A percentile compares a stretch with the other conserved stretches of the same genome.
These are phyloP conservation scores for Choanephora cucurbitarum DNA, from an alignment of 371 early-diverging fungal species.

Conservation along the genomic window DNA sequence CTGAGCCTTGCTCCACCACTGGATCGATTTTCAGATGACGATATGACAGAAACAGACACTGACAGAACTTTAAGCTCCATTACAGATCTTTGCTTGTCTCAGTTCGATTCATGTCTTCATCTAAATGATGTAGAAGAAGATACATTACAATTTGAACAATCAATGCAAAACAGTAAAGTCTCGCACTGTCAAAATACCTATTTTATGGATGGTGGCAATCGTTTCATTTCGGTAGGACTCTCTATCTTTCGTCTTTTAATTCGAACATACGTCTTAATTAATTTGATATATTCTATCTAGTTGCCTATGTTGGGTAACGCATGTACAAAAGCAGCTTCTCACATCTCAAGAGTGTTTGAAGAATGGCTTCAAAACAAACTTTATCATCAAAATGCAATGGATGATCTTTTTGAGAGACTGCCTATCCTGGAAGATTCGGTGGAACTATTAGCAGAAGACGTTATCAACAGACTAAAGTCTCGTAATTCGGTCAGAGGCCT, in stretches of 20 bases:
- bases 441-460: conserved; percentile 35
- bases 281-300: conserved; percentile 7
- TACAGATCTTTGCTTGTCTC: conserved; percentile 3
- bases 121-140: neutral
- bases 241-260: neutral
- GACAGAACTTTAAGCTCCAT: conserved; percentile 22
- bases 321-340: conserved; percentile 34
- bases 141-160: conserved; percentile 9
- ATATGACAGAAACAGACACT: conserved; percentile 26
- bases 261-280: too few species aligned
- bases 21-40: conserved; percentile 26
- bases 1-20: conserved; percentile 1
- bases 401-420: conserved; percentile 17
- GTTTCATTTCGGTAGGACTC: conserved; percentile 40
- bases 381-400: conserved; percentile 20
- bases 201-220: conserved; percentile 36
- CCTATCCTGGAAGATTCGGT: conserved; percentile 42
- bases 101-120: neutral
- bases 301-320: conserved; percentile 39
- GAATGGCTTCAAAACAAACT: conserved; percentile 40
- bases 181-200: conserved; percentile 31
- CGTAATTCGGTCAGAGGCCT: conserved; percentile 25
- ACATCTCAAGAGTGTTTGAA: conserved; percentile 39
- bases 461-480: conserved; percentile 32
- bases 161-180: conserved; percentile 22